Percentiles rank a stretch among this genome's conserved stretches.
phyloP scores from a whole-genome alignment of 2,329 filamentous ascomycete species.

The Pyricularia pennisetigena region DNA sequence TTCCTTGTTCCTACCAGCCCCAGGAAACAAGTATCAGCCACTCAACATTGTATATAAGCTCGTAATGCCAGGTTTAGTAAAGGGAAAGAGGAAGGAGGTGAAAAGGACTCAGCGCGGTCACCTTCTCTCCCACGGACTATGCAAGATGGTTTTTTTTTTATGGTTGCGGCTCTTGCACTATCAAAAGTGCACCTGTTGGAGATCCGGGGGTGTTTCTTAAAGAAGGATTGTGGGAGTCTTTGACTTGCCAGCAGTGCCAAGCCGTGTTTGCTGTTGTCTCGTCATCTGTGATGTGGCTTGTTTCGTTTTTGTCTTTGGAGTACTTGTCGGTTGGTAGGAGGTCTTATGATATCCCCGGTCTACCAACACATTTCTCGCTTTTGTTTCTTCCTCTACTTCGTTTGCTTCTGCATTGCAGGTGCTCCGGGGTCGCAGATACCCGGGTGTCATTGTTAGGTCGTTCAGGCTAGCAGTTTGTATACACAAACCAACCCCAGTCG shows the following conservation, averaged over 20 bases:
- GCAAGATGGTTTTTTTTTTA: neutral
- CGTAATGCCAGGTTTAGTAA: neutral
- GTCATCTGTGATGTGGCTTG: neutral
- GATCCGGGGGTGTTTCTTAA: neutral
- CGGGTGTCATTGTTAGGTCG: neutral
- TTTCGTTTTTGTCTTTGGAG: neutral
- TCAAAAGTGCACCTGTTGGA: neutral
- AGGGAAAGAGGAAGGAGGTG: neutral
- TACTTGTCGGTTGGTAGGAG: neutral
- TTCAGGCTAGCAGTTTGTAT: neutral
- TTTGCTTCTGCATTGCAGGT: constrained; percentile 8
- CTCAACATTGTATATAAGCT: neutral
- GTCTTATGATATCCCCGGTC: neutral
- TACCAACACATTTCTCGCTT: neutral
- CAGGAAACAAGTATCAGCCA: neutral
- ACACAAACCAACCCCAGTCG: neutral
- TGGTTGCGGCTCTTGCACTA: neutral
- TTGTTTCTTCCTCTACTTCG: constrained; percentile 6
- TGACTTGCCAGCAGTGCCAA: neutral
- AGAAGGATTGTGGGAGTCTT: neutral
- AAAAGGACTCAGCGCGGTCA: neutral
- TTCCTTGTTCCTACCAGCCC: neutral
- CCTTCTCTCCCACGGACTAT: neutral
- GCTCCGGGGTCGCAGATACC: constrained; percentile 1
- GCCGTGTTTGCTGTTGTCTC: neutral